Evolutionary conservation across 1,284 basidiomycete genomes (phyloP), one percentile per base, ranked within the genome.

Genomic region (Cryptococcus hybrid): DNA sequence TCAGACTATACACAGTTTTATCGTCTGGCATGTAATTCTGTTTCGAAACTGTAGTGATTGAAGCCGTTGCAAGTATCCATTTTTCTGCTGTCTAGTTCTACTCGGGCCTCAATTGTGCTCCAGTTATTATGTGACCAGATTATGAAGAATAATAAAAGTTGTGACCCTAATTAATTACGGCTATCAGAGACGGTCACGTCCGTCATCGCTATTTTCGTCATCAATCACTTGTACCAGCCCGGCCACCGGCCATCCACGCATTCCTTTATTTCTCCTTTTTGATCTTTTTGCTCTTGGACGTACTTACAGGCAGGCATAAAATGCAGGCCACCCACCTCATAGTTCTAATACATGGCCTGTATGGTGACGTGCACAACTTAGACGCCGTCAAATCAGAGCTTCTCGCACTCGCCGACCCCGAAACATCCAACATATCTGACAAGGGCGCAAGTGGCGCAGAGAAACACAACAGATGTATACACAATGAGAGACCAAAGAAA

Each of bases 311-410:
- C 30, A 30, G 30, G 30, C 30, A 30, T 34, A n/a, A 37, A 39
- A 58, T 58, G 57, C 42, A 46, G 38, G 35, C 57, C 34, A 49
- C 52, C 2, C 77, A 78, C 57, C 67, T 78, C 35, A 64, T 75
- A 13, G 64, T 78, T 45, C 69, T 78, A 52, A 67, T 77, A 1
- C 77, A 78, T 47, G 77, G 77, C 1, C 62, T 78, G 12, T 78
- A 76, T 59, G 77, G 77, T 35, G 65, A 66, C 2, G 62, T 70
- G 1, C 52, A 51, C 9, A 75, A 76, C 55, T 64, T 76, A 13
- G 60, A 61, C 43, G 67, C 65, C 6, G 60, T 70, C 13, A 66
- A 70, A 51, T 64, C 71, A 35, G 73, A 76, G 55, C 54, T 74
- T 9, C 35, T 56, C 7, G 40, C 43, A 12, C 39, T 53, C 24